phyloP scores from a whole-genome alignment of 192 early-diverging fungal genomes.

The Neocallimastix lanati region DNA sequence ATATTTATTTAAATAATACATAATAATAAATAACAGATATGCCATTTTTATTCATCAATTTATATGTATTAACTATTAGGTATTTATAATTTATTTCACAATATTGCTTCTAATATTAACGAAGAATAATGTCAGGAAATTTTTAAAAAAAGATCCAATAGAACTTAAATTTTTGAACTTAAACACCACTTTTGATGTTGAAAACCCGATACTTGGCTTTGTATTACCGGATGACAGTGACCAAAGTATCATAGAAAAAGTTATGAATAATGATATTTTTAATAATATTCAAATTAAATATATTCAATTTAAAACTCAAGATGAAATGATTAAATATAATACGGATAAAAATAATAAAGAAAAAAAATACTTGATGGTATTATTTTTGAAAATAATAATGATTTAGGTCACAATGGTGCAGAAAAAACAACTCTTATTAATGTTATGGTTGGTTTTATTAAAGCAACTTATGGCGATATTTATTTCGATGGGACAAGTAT shows the following conservation, averaged over 20 bases:
- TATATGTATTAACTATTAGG: too few species aligned
- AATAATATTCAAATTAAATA: neutral
- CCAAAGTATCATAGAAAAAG: neutral
- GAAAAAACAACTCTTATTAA: too few species aligned
- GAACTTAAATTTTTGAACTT: neutral
- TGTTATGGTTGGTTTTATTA: too few species aligned
- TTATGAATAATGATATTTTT: neutral
- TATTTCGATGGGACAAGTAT: too few species aligned
- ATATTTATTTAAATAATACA: too few species aligned
- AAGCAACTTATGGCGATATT: too few species aligned
- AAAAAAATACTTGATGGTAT: neutral
- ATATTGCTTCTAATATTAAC: too few species aligned
- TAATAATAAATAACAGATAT: too few species aligned
- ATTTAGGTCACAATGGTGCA: too few species aligned
- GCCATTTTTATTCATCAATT: too few species aligned
- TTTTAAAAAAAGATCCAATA: neutral
- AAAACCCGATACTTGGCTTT: neutral
- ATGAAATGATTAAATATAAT: neutral
- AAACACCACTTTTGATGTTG: neutral
- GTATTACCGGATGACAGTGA: neutral
- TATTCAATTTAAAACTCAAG: neutral
- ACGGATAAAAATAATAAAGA: neutral
- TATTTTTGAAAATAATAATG: neutral
- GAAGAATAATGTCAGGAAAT: too few species aligned
- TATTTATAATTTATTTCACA: too few species aligned